Evolutionary conservation across 169 alveolate species (phyloP).

Genomic region (Plasmodium gonderi): DNA sequence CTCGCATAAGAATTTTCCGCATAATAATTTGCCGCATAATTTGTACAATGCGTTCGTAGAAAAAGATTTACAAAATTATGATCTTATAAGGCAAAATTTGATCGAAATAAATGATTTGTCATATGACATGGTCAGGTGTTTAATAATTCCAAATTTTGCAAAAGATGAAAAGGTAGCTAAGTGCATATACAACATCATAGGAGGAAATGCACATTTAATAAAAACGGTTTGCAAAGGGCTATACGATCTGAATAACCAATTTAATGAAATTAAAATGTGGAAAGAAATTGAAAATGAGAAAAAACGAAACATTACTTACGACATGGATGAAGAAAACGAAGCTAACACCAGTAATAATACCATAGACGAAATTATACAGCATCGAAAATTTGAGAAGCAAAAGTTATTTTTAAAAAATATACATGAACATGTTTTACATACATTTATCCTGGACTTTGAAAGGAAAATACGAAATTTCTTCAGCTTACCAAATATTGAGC

Average conservation of each 20-base stretch:
- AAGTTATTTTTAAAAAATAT: slow-evolving; percentile 50
- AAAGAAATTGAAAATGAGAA: slow-evolving; percentile 29
- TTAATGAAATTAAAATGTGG: slow-evolving; percentile 12
- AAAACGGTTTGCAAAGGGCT: slow-evolving; percentile 23
- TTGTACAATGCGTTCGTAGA: not conserved
- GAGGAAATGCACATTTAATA: slow-evolving; percentile 35
- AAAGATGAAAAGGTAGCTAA: slow-evolving; percentile 23
- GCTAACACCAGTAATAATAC: not conserved
- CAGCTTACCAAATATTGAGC: slow-evolving; percentile 20
- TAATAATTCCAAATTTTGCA: slow-evolving; percentile 18
- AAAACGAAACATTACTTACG: slow-evolving; percentile 38
- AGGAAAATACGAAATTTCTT: slow-evolving; percentile 18
- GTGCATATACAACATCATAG: slow-evolving; percentile 23
- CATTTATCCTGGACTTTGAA: slow-evolving; percentile 40
- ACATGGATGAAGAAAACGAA: slow-evolving; percentile 53
- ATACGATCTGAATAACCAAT: slow-evolving; percentile 2
- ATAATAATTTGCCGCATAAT: not conserved
- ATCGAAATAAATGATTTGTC: slow-evolving; percentile 44
- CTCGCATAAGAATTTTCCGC: too few species aligned
- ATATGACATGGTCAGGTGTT: slow-evolving; percentile 43
- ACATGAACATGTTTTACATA: slow-evolving; percentile 24
- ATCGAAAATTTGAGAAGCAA: slow-evolving; percentile 31
- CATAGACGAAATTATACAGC: slow-evolving; percentile 18
- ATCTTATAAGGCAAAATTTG: slow-evolving; percentile 3
- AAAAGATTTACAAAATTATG: slow-evolving; percentile 1